A percentile compares a stretch with the other conserved stretches of the same genome.
These are phyloP conservation scores for Verticillium nubilum DNA, from an alignment of 2,329 filamentous ascomycete genomes.

Conservation along the genomic window DNA sequence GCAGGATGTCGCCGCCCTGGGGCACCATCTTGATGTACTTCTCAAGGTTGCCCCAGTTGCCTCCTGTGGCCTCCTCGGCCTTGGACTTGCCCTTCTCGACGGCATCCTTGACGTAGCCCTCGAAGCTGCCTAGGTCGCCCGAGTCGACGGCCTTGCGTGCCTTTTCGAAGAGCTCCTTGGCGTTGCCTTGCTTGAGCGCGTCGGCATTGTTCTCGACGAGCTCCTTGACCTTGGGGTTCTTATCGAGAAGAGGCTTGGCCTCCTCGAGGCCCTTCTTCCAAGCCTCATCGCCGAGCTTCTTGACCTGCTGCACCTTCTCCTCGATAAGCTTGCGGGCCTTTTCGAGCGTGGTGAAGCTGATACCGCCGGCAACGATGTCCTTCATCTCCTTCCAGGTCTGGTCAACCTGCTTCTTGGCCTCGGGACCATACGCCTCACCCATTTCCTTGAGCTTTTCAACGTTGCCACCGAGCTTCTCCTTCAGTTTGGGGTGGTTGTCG, in stretches of 20 bases:
- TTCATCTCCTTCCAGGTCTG: constrained; percentile 63
- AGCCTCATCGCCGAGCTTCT: constrained; percentile 63
- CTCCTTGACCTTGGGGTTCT: constrained; percentile 71
- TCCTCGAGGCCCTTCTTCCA: constrained; percentile 69
- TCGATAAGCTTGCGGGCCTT: constrained; percentile 59
- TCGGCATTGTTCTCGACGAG: constrained; percentile 66
- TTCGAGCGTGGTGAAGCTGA: constrained; percentile 45
- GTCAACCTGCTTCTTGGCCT: constrained; percentile 71
- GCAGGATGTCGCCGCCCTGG: constrained; percentile 56
- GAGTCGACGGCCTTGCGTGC: constrained; percentile 56
- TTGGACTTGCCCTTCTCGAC: constrained; percentile 50
- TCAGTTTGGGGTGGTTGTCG: constrained; percentile 67
- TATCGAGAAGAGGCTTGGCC: constrained; percentile 67
- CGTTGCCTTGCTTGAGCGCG: constrained; percentile 61
- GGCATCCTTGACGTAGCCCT: constrained; percentile 55
- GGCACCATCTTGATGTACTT: constrained; percentile 63
- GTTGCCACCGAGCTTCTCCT: constrained; percentile 65
- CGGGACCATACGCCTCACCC: constrained; percentile 65
- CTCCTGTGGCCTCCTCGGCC: constrained; percentile 23
- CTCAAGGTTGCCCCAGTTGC: constrained; percentile 45
- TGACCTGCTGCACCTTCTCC: constrained; percentile 63
- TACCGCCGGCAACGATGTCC: constrained; percentile 57
- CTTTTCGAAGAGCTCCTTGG: constrained; percentile 57
- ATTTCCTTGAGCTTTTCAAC: constrained; percentile 65
- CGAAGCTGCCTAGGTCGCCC: constrained; percentile 52